phyloP scores from a whole-genome alignment of 2,329 filamentous ascomycete species.

The Aspergillus sp. region DNA sequence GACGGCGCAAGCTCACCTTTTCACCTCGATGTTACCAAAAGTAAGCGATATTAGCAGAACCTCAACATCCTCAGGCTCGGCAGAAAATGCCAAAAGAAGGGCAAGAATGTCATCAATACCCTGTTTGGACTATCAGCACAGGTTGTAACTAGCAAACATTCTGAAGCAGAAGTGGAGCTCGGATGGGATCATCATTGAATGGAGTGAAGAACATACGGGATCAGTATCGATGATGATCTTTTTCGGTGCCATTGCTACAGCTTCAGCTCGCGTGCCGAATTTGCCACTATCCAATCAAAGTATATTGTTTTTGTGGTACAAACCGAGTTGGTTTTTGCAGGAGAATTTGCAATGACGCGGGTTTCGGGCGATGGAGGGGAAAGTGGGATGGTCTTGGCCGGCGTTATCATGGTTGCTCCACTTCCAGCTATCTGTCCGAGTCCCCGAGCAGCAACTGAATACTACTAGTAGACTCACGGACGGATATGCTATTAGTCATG shows the following conservation, averaged over 20 bases:
- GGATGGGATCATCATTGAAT: background rate
- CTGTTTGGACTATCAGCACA: conserved; percentile 25
- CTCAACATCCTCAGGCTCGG: conserved; percentile 80
- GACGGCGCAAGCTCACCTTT: conserved; percentile 57
- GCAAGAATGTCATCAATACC: conserved; percentile 92
- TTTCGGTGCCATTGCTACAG: conserved; percentile 11
- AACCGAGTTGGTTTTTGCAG: background rate
- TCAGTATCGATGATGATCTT: conserved; percentile 96
- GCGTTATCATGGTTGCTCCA: conserved; percentile 19
- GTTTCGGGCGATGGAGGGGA: conserved; percentile 7
- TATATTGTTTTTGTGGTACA: background rate
- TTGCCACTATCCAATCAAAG: too few relatives aligned
- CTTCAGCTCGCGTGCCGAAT: too few relatives aligned
- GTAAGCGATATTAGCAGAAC: conserved; percentile 83
- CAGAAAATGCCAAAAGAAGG: conserved; percentile 80
- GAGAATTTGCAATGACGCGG: background rate
- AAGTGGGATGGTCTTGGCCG: conserved; percentile 23
- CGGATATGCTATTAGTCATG: background rate
- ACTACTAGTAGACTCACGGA: background rate
- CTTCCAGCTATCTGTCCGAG: background rate
- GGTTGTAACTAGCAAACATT: background rate
- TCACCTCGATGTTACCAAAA: conserved; percentile 88
- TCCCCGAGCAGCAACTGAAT: background rate
- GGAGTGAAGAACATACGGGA: conserved; percentile 61
- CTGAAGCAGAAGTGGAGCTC: background rate